Evolutionary conservation across 129 eudicot genomes (phyloP), one percentile per base, ranked within the genome.

Genomic region (Pseudognaphalium luteoalbum): DNA sequence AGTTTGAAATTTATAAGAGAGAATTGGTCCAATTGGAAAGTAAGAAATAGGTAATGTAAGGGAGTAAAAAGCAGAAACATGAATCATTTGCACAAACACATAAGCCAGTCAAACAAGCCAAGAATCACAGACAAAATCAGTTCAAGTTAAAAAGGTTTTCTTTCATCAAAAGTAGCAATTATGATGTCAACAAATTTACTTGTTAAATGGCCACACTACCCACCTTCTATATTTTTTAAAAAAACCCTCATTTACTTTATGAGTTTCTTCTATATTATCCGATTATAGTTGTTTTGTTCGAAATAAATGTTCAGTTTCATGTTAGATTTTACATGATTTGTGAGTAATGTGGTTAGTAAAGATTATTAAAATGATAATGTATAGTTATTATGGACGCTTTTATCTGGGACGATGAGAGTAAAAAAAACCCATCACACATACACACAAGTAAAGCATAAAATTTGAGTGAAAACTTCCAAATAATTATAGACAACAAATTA

Each of bases 151-250:
- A 44, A 87, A 79, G 39, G 61, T 7, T 62, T 25, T 56, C 42
- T 29, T 56, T 42, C 44, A 34, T 56, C 72, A 80, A 74, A 69
- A 79, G 86, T 47, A 70, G 75, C 54, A 81, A 85, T 81, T 58
- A 80, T 74, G 80, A 80, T 80, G 84, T 74, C 66, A 89, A 77
- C 67, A 76, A 47, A 25, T 25, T 25, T 25, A 47, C 54, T 47
- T 47, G 66, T 65, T 44, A 41, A 73, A 81, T 47, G 39, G 73
- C 62, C 81, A 77, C 81, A 80, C 51, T 74, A 58, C 81, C 68
- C 56, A 72, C 71, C 77, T 83, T 77, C 79, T 70, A 68, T 22
- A 80, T 16, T 56, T 76, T 86, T 84, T 86, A 86, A 89, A n/a
- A n/a, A n/a, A n/a, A n/a, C n/a, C n/a, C n/a, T n/a, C n/a, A n/a